Evolutionary conservation across 1,284 basidiomycete genomes (phyloP).

Genomic region (Sporisorium sorghi): DNA sequence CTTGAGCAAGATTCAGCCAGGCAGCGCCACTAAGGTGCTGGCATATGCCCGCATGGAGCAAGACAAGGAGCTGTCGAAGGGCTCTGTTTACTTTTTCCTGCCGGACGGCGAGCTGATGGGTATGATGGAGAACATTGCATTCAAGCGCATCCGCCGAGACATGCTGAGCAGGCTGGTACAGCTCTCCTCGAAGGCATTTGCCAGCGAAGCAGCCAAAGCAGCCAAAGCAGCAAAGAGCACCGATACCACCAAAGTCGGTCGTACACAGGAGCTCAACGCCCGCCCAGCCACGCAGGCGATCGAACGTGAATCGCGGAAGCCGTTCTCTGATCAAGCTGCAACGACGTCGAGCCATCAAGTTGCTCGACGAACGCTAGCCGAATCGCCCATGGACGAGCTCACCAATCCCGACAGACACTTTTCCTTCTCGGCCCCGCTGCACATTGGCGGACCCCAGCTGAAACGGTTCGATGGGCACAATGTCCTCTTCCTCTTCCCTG

Average conservation of each 20-base stretch:
- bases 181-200: conserved; percentile 39
- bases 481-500: conserved; percentile 43
- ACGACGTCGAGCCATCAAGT: not conserved
- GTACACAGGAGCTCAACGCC: not conserved
- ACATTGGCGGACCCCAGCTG: conserved; percentile 28
- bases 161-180: conserved; percentile 42
- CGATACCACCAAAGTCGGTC: not conserved
- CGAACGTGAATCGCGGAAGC: not conserved
- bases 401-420: conserved; percentile 26
- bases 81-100: conserved; percentile 42
- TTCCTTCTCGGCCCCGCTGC: conserved; percentile 18
- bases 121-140: conserved; percentile 40
- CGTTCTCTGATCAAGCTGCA: not conserved
- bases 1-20: conserved; percentile 22
- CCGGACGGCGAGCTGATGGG: conserved; percentile 38
- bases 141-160: conserved; percentile 45
- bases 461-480: conserved; percentile 17
- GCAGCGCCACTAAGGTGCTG: conserved; percentile 16
- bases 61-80: conserved; percentile 34
- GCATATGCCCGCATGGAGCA: conserved; percentile 43
- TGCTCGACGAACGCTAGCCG: not conserved
- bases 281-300: not conserved
- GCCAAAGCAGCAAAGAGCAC: conserved; percentile 15
- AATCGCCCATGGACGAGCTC: conserved; percentile 34
- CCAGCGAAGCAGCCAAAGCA: conserved; percentile 34